Evolutionary conservation across 306 rosid genomes (phyloP).

Genomic region (Prunus fruticosa): DNA sequence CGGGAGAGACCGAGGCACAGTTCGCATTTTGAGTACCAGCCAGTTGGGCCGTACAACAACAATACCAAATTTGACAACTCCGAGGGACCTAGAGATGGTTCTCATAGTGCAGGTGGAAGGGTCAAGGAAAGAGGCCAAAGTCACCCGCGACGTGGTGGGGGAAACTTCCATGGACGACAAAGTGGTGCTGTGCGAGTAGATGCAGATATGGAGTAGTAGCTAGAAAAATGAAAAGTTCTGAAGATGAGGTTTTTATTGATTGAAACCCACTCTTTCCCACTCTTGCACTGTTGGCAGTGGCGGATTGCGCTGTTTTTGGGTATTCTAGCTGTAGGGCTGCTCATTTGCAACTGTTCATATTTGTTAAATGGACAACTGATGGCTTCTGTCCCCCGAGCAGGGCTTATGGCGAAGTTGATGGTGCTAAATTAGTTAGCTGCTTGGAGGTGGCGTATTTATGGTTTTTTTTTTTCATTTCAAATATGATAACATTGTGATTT

Average conservation of each 20-base stretch:
- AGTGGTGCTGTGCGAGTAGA: conserved; percentile 49
- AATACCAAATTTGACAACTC: conserved; percentile 36
- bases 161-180: conserved; percentile 53
- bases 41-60: conserved; percentile 60
- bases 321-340: conserved; percentile 14
- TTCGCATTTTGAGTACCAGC: conserved; percentile 72
- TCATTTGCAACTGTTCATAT: conserved; percentile 21
- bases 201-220: conserved; percentile 33
- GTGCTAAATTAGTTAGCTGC: conserved; percentile 9
- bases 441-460: conserved; percentile 31
- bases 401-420: conserved; percentile 23
- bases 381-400: conserved; percentile 12
- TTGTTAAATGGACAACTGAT: conserved; percentile 29
- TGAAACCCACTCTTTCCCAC: conserved; percentile 23
- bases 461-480: conserved; percentile 28
- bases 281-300: conserved; percentile 20
- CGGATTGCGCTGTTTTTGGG: conserved; percentile 35
- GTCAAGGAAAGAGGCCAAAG: conserved; percentile 70
- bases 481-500: conserved; percentile 44
- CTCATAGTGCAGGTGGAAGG: conserved; percentile 47
- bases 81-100: conserved; percentile 56
- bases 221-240: not conserved
- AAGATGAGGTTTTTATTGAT: conserved; percentile 19
- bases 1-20: conserved; percentile 70
- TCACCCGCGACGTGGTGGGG: conserved; percentile 74